Evolutionary conservation across 2,329 filamentous ascomycete species (phyloP).

Genomic region (Podosphaera aphanis): DNA sequence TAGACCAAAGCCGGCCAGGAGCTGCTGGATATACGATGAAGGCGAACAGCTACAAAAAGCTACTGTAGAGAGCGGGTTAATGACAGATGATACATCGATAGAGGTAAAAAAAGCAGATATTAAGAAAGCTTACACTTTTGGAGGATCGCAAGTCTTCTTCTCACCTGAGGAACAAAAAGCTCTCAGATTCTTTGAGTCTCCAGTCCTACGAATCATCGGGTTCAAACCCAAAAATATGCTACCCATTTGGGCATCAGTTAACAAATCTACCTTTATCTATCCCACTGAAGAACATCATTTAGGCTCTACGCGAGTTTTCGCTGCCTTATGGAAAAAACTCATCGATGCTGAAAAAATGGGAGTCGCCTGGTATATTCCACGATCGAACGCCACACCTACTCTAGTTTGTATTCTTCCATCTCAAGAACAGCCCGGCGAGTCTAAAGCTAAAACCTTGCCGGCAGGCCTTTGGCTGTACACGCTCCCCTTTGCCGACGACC

Average conservation of each 20-base stretch:
- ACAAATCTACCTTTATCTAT: conserved; percentile 79
- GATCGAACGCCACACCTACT: conserved; percentile 55
- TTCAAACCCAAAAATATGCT: conserved; percentile 65
- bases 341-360: conserved; percentile 58
- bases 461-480: conserved; percentile 75
- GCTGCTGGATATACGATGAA: conserved; percentile 68
- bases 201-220: conserved; percentile 69
- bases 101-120: conserved; percentile 61
- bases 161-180: conserved; percentile 58
- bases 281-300: conserved; percentile 77
- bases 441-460: conserved; percentile 47
- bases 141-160: conserved; percentile 73
- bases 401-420: conserved; percentile 68
- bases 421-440: conserved; percentile 37
- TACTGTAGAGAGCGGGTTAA: conserved; percentile 44
- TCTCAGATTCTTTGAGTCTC: conserved; percentile 59
- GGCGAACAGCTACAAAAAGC: conserved; percentile 72
- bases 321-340: conserved; percentile 73
- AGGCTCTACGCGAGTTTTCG: conserved; percentile 80
- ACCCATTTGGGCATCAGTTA: conserved; percentile 63
- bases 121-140: conserved; percentile 87
- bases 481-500: conserved; percentile 72
- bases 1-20: conserved; percentile 56
- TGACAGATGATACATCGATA: conserved; percentile 55
- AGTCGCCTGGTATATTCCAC: conserved; percentile 72